Evolutionary conservation across 225 moss, liverwort and hornwort genomes (phyloP).

Genomic region (Antitrichia curtipendula): DNA sequence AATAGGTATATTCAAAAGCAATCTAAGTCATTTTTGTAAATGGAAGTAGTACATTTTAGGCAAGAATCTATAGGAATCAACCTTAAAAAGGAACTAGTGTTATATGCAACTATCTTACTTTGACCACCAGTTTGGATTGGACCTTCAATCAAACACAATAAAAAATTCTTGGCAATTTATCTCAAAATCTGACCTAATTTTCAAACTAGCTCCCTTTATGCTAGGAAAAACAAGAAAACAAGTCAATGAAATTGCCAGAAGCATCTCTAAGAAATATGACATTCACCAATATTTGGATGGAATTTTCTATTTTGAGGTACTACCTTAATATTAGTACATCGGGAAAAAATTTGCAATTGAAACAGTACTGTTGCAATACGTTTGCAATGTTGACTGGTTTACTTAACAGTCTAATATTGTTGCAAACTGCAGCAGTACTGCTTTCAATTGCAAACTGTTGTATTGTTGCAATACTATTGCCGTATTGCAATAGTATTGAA

Average conservation of each 20-base stretch:
- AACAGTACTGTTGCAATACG: too few relatives aligned
- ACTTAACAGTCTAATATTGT: too few relatives aligned
- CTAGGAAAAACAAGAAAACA: not conserved
- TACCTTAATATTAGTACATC: too few relatives aligned
- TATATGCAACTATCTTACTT: not conserved
- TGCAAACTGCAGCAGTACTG: too few relatives aligned
- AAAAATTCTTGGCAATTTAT: not conserved
- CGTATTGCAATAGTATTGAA: too few relatives aligned
- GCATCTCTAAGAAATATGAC: not conserved
- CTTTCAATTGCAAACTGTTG: too few relatives aligned
- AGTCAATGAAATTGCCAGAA: not conserved
- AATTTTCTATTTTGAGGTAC: too few relatives aligned
- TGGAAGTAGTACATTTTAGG: rapidly evolving
- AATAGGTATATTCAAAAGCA: not conserved
- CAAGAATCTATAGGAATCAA: not conserved
- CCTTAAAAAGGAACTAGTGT: not conserved
- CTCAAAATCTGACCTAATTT: not conserved
- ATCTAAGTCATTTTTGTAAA: rapidly evolving
- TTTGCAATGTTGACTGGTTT: too few relatives aligned
- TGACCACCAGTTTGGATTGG: rapidly evolving
- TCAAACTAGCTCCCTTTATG: rapidly evolving
- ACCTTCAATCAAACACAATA: rapidly evolving
- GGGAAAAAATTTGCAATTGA: too few relatives aligned
- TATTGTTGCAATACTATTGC: too few relatives aligned
- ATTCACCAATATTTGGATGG: not conserved